Percentiles rank a stretch among this genome's conserved stretches.
Evolutionary conservation across 805 yeast species (phyloP).

Genomic region (Saturnispora ahearnii): DNA sequence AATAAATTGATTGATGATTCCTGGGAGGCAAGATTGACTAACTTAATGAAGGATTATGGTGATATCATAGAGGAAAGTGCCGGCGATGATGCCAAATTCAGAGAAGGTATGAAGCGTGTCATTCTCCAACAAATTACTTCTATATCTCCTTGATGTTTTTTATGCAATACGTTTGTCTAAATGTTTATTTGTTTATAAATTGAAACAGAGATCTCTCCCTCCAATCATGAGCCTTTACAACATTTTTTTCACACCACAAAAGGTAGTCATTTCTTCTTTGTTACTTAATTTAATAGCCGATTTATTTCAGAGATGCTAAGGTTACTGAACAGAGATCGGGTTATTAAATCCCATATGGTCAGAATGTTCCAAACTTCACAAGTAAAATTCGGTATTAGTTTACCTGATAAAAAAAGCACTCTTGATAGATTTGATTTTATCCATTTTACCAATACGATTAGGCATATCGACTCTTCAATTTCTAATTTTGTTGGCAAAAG

Average conservation of each 20-base stretch:
- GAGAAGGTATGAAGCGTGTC: constrained; percentile 13
- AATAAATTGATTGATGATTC: constrained; percentile 19
- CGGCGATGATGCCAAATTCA: constrained; percentile 13
- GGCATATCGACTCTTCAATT: constrained; percentile 12
- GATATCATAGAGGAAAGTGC: constrained; percentile 18
- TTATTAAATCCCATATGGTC: background rate
- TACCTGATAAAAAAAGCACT: constrained; percentile 18
- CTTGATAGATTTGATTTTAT: constrained; percentile 23
- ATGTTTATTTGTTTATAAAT: background rate
- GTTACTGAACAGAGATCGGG: background rate
- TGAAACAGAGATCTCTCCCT: background rate
- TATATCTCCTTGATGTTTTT: constrained; percentile 10
- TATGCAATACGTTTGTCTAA: background rate
- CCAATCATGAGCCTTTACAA: background rate
- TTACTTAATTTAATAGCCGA: background rate
- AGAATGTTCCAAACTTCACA: constrained; percentile 1
- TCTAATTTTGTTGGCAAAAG: constrained; percentile 12
- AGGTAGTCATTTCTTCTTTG: background rate
- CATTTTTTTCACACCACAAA: constrained; percentile 1
- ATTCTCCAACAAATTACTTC: constrained; percentile 14
- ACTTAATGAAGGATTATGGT: constrained; percentile 26
- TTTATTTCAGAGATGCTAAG: background rate
- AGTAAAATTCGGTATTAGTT: background rate
- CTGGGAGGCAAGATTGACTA: constrained; percentile 18
- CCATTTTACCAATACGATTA: constrained; percentile 23